Base-by-base conservation (phyloP, 2,329 filamentous ascomycete species). In the Delphinella strobiligena region DNA sequence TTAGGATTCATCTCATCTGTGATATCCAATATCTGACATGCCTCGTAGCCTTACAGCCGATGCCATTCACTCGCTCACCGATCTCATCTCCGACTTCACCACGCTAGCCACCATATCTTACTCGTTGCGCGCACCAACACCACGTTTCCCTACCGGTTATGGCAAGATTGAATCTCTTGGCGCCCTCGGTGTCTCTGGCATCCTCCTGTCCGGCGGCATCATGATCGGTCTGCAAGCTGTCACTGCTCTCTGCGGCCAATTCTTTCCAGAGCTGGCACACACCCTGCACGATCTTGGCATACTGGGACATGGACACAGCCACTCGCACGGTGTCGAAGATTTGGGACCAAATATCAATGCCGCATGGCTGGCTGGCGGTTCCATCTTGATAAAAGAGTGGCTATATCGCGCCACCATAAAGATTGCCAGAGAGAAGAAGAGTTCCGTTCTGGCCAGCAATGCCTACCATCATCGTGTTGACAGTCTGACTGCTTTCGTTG, bases 161-260 rank as follows among this genome's bases (percentile, higher is more conserved):
- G 91, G 91, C 56, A 98, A 98, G 67, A 75, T 98, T n/a, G 91
- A 98, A 68, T 94, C 87, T 53, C 65, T 98, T 55, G 91, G 91
- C 15, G 91, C 87, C 16, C 66, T 98, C 43, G 91, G 89, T 12
- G 91, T 98, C 24, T 95, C 88, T 50, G 80, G 87, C 47, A 82
- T 98, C 64, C 69, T 98, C 51, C 73, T 98, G 2, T 77, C 80
- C 35, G 91, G 91, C 46, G 91, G 91, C 37, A 65, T 94, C 46
- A 87, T 93, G 60, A 96, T 98, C 82, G 87, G 87, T 47, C 76
- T 61, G 59, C 68, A 61, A 67, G 82, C 57, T 63, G 66, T 54
- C 74, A 83, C 63, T 56, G 71, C 48, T 68, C 81, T 64, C 30
- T 59, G 55, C 42, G 62, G 68, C 49, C 64, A 68, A 40, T 66